Percentiles rank a stretch among this genome's conserved stretches.
Conservation (phyloP, 768 basidiomycete genomes). For the Russula griseocarnosa region DNA sequence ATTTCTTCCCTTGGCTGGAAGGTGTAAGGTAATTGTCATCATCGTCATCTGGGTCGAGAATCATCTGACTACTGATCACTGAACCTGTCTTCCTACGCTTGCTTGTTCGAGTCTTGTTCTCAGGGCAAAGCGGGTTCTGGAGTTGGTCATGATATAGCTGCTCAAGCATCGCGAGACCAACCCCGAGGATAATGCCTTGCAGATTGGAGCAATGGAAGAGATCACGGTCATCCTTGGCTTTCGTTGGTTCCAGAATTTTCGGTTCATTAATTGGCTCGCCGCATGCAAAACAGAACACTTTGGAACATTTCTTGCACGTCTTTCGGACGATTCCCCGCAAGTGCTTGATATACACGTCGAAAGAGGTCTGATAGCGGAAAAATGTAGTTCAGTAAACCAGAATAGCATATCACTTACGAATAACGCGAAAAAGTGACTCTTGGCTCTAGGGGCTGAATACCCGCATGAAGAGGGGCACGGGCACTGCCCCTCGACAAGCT, state of each 20-base stretch:
- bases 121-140: conserved; percentile 34
- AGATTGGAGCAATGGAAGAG: conserved; percentile 88
- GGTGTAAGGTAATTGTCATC: conserved; percentile 47
- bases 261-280: conserved; percentile 40
- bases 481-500: conserved; percentile 60
- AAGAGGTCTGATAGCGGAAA: conserved; percentile 54
- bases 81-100: conserved; percentile 43
- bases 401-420: conserved; percentile 53
- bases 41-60: conserved; percentile 48
- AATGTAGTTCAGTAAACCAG: conserved; percentile 24
- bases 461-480: conserved; percentile 77
- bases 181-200: conserved; percentile 86
- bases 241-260: conserved; percentile 29
- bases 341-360: conserved; percentile 63
- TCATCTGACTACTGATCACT: conserved; percentile 31
- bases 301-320: conserved; percentile 45
- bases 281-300: conserved; percentile 45
- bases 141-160: conserved; percentile 58
- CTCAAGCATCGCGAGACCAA: conserved; percentile 86
- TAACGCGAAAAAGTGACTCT: conserved; percentile 78
- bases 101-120: conserved; percentile 32
- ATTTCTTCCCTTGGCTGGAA: conserved; percentile 53
- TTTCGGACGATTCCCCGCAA: conserved; percentile 55
- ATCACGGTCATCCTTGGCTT: conserved; percentile 46
- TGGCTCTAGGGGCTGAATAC: conserved; percentile 52